A percentile compares a stretch with the other conserved stretches of the same genome.
These are phyloP conservation scores for Coemansia sp. DNA, from an alignment of 371 early-diverging fungal genomes.

Conservation along the genomic window DNA sequence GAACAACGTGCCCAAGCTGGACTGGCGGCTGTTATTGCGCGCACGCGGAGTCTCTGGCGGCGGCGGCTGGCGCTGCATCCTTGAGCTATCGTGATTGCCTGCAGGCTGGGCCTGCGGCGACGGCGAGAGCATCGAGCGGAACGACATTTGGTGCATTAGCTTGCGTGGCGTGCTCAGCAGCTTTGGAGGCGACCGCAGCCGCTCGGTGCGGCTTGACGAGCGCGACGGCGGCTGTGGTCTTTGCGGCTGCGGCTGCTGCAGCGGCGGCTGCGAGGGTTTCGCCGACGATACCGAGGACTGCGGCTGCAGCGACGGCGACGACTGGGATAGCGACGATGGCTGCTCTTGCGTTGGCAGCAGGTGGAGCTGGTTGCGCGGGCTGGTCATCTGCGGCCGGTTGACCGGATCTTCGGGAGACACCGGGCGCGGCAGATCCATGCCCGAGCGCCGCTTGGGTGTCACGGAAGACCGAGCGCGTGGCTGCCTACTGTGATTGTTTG, in stretches of 20 bases:
- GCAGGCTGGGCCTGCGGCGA: conserved; percentile 7
- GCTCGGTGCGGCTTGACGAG: too few relatives aligned
- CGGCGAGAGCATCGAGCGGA: conserved; percentile 16
- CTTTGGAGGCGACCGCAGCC: not conserved
- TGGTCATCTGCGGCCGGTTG: not conserved
- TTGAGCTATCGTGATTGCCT: not conserved
- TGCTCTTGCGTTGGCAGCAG: not conserved
- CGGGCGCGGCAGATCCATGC: not conserved
- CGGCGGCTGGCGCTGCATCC: too few relatives aligned
- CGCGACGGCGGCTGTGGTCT: too few relatives aligned
- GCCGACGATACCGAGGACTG: too few relatives aligned
- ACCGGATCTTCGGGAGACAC: not conserved
- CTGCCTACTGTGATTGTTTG: not conserved
- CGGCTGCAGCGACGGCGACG: too few relatives aligned
- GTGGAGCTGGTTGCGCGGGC: conserved; percentile 10
- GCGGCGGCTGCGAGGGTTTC: too few relatives aligned
- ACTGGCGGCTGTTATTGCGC: conserved; percentile 2
- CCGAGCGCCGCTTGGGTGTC: not conserved
- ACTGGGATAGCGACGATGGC: too few relatives aligned
- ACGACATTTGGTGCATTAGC: conserved; percentile 35
- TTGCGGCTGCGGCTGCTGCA: too few relatives aligned
- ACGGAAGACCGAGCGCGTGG: too few relatives aligned
- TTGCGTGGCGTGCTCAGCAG: conserved; percentile 16
- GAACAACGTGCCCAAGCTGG: conserved; percentile 28
- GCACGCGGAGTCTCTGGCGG: not conserved